Base-by-base conservation (phyloP, 345 rosid genomes). In the Eucalyptus curtisii region DNA sequence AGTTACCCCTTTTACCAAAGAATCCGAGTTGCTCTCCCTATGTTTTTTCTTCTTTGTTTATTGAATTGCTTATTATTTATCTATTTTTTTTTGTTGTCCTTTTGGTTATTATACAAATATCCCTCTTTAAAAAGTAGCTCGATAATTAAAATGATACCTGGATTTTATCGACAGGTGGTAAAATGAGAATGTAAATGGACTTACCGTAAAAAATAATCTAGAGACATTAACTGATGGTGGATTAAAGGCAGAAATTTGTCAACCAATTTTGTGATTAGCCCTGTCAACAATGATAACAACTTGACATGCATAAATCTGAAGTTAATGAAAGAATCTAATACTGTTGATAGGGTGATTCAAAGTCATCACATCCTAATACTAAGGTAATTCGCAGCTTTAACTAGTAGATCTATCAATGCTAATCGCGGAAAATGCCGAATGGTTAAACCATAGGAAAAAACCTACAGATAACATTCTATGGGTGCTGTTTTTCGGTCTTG, bases 361-460 rank as follows among this genome's bases (percentile, higher is more conserved):
- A 20, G 11, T 53, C 57, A 53, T 53, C 4, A 53, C 11, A 20
- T 53, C 57, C 2, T 20, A 20, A 53, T 1, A 49, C 8, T 49
- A 49, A 49, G 52, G 52, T 49, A 15, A 49, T 49, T 49, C 4
- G 4, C 55, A 17, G 9, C 9, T 50, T 50, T 50, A 50, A 50
- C 22, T 0, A 17, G 55, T 1, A 17, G 55, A 50, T 0, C 55
- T 17, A 50, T 50, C 0, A 17, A 3, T 17, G 24, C 22, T 50
- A 50, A 16, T 50, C 20, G 0, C 55, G 0, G 4, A 50, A 50
- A 50, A 50, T 50, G 22, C 22, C 0, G 9, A 50, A 50, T 50
- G 55, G 9, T 50, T 0, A 17, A 50, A 50, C 9, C 55, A 50
- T 50, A 50, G 50, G 2, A 1, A 0, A 49, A 49, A 7, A 17